Base-by-base conservation (phyloP, 192 early-diverging fungal genomes). In the Coemansia sp. region DNA sequence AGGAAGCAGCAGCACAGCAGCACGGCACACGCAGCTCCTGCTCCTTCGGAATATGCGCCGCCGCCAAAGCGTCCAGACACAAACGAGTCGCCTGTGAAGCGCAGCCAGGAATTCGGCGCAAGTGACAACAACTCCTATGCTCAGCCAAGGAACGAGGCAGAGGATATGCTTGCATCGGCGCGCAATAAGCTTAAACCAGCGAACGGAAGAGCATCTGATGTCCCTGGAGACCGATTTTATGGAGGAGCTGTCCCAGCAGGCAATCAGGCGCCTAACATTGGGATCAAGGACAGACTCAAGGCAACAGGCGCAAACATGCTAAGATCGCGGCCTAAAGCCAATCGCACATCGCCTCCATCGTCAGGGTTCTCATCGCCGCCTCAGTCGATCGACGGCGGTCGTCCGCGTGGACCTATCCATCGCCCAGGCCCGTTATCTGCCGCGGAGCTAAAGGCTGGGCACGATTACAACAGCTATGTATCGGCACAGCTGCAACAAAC, bases 231-330 rank as follows among this genome's bases (percentile, higher is more conserved):
- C 30, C 57, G 44, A 19, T 19, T 55, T 6, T 25, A 30, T 7
- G 52, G 23, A 11, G 52, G n/a, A n/a, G n/a, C n/a, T n/a, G n/a
- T n/a, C n/a, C n/a, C 61, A 9, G 37, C 58, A 59, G 37, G 44
- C 19, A 48, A 40, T 0, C 59, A 55, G 0, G 34, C 33, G 53
- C 61, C 57, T 11, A 64, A 61, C 9, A 55, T 50, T 22, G 75
- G 75, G 8, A 30, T 78, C 37, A 78, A 78, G 59, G 75, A 78
- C 8, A 70, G 62, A 37, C 69, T 78, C 5, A 72, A 78, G 59
- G 58, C 70, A 3, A 78, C 69, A 0, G 75, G 75, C 40, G 75
- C 75, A 8, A 78, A 48, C 47, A 64, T 78, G 42, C 63, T 78
- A 27, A 55, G 61, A 54, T 55, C 66, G 11, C 70, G 75, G 9